A percentile compares a stretch with the other conserved stretches of the same genome.
These are phyloP conservation scores for Neurospora intermedia DNA, from an alignment of 495 filamentous ascomycete genomes.

Conservation along the genomic window DNA sequence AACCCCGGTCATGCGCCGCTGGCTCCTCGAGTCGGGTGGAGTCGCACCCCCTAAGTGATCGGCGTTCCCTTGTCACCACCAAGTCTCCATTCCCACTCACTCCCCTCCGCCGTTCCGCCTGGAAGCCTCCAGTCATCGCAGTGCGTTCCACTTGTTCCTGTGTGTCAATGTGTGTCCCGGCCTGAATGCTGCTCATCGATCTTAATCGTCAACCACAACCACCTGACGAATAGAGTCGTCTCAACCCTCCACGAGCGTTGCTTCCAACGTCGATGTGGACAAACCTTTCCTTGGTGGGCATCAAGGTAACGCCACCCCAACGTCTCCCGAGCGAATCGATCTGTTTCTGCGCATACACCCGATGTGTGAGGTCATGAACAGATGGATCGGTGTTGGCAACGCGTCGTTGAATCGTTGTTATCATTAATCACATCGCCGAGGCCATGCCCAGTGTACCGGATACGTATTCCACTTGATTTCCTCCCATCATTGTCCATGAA, in stretches of 20 bases:
- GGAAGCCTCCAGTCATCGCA: constrained; percentile 2
- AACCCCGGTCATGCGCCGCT: not conserved
- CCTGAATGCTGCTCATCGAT: not conserved
- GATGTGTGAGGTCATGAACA: not conserved
- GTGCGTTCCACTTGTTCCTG: not conserved
- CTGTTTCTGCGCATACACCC: not conserved
- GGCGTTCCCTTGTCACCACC: constrained; percentile 6
- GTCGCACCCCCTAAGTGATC: constrained; percentile 8
- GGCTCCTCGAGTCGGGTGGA: not conserved
- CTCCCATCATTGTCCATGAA: not conserved
- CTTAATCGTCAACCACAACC: constrained; percentile 9
- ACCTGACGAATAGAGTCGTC: constrained; percentile 29
- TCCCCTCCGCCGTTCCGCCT: not conserved
- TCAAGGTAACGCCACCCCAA: not conserved
- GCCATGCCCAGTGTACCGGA: not conserved
- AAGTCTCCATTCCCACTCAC: not conserved
- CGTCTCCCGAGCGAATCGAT: not conserved
- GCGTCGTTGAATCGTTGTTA: not conserved
- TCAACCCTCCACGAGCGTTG: constrained; percentile 29
- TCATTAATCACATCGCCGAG: not conserved
- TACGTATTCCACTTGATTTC: not conserved
- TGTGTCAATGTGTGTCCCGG: not conserved
- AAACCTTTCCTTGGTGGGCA: not conserved
- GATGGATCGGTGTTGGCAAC: not conserved
- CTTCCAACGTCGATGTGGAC: constrained; percentile 7